Conservation (phyloP, 1,284 basidiomycete genomes). For the Ganoderma sinense region DNA sequence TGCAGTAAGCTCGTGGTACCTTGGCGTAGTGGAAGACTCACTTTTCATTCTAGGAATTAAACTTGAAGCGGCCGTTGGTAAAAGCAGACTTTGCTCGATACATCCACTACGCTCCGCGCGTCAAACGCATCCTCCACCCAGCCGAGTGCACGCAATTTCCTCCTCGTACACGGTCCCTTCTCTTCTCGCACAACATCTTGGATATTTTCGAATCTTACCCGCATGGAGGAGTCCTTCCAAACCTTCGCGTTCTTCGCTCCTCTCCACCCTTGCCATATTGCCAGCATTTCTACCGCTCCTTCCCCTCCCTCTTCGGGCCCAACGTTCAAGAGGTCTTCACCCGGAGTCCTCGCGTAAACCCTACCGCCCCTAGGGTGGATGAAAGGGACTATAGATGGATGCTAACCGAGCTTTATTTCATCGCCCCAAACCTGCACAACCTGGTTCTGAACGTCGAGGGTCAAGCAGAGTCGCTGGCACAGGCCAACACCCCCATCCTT, state of each 20-base stretch:
- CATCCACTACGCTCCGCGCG: conserved; percentile 7
- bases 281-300: conserved; percentile 1
- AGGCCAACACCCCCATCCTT: not conserved
- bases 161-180: not conserved
- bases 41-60: too few relatives aligned
- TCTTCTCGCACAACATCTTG: not conserved
- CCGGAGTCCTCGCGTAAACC: not conserved
- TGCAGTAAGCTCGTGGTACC: not conserved
- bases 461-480: not conserved
- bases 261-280: not conserved
- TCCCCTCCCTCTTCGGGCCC: conserved; percentile 9
- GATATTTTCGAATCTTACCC: not conserved
- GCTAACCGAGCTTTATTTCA: not conserved
- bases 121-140: not conserved
- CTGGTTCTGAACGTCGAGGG: not conserved
- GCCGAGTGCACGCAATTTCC: not conserved
- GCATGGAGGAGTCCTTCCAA: not conserved
- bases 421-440: not conserved
- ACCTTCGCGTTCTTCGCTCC: not conserved
- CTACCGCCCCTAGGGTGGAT: not conserved
- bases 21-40: too few relatives aligned
- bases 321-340: not conserved
- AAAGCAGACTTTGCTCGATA: conserved; percentile 6
- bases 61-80: not conserved
- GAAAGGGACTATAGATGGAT: not conserved